phyloP scores from a whole-genome alignment of 2,329 filamentous ascomycete genomes.

The Cytospora piceae region DNA sequence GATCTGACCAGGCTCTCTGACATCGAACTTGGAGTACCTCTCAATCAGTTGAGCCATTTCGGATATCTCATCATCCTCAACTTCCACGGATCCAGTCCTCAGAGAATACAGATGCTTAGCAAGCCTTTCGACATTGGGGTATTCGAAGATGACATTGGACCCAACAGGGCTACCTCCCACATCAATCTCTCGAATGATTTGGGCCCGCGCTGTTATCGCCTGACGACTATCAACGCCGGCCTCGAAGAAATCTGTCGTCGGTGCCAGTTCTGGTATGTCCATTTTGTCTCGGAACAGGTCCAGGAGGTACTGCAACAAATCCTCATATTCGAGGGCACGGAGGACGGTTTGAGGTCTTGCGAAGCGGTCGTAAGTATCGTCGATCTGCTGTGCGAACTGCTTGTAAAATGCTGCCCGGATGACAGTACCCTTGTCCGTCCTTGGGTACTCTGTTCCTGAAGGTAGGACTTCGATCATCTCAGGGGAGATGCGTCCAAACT shows the following conservation, averaged over 20 bases:
- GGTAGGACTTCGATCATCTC: slow-evolving; percentile 57
- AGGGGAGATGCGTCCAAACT: slow-evolving; percentile 55
- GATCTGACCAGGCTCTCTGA: slow-evolving; percentile 32
- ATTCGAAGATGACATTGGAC: slow-evolving; percentile 40
- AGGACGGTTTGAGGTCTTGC: slow-evolving; percentile 26
- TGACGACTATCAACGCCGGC: slow-evolving; percentile 38
- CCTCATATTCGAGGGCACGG: slow-evolving; percentile 5
- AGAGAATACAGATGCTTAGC: slow-evolving; percentile 35
- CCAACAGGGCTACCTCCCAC: slow-evolving; percentile 32
- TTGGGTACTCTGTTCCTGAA: slow-evolving; percentile 46
- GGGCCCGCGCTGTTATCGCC: slow-evolving; percentile 34
- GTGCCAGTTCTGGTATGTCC: slow-evolving; percentile 18
- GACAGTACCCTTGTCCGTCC: slow-evolving; percentile 61
- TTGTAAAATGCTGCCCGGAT: slow-evolving; percentile 56
- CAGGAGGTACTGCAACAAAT: slow-evolving; percentile 29
- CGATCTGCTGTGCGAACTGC: slow-evolving; percentile 52
- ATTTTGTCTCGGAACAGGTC: slow-evolving; percentile 35
- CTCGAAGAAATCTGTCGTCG: slow-evolving; percentile 37
- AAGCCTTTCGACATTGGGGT: slow-evolving; percentile 35
- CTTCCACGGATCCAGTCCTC: slow-evolving; percentile 27
- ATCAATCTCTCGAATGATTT: slow-evolving; percentile 36
- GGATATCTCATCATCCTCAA: slow-evolving; percentile 36
- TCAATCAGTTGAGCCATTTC: slow-evolving; percentile 41
- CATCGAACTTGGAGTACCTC: slow-evolving; percentile 44
- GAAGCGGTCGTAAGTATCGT: slow-evolving; percentile 45